Conservation (phyloP, 208 protist genomes). For the Angomonas deanei region DNA sequence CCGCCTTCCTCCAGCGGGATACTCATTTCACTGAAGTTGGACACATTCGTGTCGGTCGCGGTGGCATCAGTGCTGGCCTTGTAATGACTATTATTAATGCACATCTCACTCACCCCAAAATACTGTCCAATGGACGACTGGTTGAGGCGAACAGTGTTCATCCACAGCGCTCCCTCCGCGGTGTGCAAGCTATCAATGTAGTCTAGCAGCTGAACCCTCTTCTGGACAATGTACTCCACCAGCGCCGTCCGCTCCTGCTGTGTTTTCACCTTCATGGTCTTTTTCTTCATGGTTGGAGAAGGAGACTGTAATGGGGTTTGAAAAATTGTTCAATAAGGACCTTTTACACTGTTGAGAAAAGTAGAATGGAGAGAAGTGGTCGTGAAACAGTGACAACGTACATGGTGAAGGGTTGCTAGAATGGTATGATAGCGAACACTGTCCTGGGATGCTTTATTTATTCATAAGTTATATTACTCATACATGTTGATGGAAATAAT, state of each 20-base stretch:
- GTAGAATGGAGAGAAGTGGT: too few relatives aligned
- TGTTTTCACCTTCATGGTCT: constrained; percentile 45
- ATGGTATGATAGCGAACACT: too few relatives aligned
- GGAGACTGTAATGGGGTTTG: not conserved
- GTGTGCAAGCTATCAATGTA: constrained; percentile 61
- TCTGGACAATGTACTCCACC: constrained; percentile 57
- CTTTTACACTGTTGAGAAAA: not conserved
- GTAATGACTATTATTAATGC: not conserved
- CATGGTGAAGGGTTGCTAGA: too few relatives aligned
- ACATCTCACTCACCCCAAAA: constrained; percentile 1
- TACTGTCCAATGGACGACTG: constrained; percentile 16
- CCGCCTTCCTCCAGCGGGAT: not conserved
- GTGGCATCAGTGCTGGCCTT: not conserved
- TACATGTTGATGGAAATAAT: not conserved
- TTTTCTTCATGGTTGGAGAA: constrained; percentile 21
- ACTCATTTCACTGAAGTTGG: not conserved
- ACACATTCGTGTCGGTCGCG: not conserved
- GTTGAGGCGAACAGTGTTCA: constrained; percentile 59
- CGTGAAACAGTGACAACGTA: too few relatives aligned
- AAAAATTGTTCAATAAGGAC: not conserved
- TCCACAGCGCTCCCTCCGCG: constrained; percentile 61
- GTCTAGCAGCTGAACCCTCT: constrained; percentile 62
- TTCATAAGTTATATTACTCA: not conserved
- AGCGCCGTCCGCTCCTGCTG: constrained; percentile 39
- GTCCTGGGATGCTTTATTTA: too few relatives aligned